Conservation (phyloP, 768 basidiomycete species). For the Sutorius australiensis region DNA sequence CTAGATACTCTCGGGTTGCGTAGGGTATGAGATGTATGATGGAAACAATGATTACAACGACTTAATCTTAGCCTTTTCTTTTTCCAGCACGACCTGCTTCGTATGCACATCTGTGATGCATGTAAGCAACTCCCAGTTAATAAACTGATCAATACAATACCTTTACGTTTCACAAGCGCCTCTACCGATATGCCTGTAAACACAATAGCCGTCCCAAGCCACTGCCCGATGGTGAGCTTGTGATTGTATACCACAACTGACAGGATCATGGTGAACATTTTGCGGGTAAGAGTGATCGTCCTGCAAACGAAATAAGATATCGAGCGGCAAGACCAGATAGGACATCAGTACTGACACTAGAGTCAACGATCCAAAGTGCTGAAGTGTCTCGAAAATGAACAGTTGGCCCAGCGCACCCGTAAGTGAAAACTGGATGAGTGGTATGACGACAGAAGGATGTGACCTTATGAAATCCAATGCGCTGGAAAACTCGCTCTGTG, state of each 20-base stretch:
- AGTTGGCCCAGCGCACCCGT: constrained; percentile 94
- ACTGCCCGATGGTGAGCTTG: constrained; percentile 77
- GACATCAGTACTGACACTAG: constrained; percentile 60
- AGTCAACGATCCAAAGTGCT: constrained; percentile 87
- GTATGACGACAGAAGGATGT: constrained; percentile 71
- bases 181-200: constrained; percentile 96
- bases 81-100: constrained; percentile 76
- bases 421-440: constrained; percentile 80
- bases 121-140: constrained; percentile 2
- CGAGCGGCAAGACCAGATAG: neutral
- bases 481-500: constrained; percentile 58
- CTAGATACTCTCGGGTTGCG: constrained; percentile 14
- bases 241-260: constrained; percentile 93
- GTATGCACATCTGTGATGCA: constrained; percentile 64
- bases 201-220: constrained; percentile 88
- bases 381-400: constrained; percentile 95
- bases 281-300: constrained; percentile 93
- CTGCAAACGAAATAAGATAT: constrained; percentile 36
- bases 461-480: constrained; percentile 70
- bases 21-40: constrained; percentile 12
- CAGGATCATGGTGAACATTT: constrained; percentile 96
- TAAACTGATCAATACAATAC: constrained; percentile 36
- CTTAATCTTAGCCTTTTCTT: constrained; percentile 81
- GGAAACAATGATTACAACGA: constrained; percentile 45
- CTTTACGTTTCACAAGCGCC: constrained; percentile 86